Evolutionary conservation across 1,284 basidiomycete genomes (phyloP), one percentile per base, ranked within the genome.

Genomic region (Puccinia coronata): DNA sequence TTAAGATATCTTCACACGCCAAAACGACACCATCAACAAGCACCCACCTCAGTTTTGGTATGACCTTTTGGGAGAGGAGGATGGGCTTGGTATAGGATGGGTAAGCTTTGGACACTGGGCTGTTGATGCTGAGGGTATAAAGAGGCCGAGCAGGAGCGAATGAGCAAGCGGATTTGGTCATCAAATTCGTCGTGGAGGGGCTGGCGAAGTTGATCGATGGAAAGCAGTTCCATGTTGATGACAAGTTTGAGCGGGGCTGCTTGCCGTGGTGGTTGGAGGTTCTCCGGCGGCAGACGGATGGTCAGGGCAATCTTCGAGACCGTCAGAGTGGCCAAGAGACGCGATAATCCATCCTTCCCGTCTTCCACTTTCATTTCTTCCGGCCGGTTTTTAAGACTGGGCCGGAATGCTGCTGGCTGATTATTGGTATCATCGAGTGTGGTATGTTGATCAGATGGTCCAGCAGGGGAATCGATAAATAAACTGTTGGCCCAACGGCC

Each of bases 401-500:
- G 16, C 36, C 36, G 31, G 23, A n/a, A 25, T 41, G 2, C 34
- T 18, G 34, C 9, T 41, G 36, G 36, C 39, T 28, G 34, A 49
- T 25, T 49, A 41, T 51, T 11, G 8, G 25, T 20, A 49, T 31
- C 12, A 34, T 51, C 23, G 25, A n/a, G 20, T 61, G 53, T 14
- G n/a, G 14, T 41, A 39, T 53, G 71, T 53, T 14, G 51, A 23
- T 47, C 41, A 25, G 41, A 74, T n/a, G 51, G n/a, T 65, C 18
- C 18, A 16, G 61, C 34, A 53, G 51, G 71, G 9, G 53, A 59
- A 25, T 41, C 36, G 39, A 41, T 41, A n/a, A 43, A 59, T 12
- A 74, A 39, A 41, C 12, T 31, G 18, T 36, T 65, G 47, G 59
- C 49, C 79, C 79, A 81, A 16, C 34, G 47, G 57, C 71, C 71